These are phyloP conservation scores for Cymbopogon citratus DNA, from an alignment of 176 grass and related monocot species.

Conservation along the genomic window DNA sequence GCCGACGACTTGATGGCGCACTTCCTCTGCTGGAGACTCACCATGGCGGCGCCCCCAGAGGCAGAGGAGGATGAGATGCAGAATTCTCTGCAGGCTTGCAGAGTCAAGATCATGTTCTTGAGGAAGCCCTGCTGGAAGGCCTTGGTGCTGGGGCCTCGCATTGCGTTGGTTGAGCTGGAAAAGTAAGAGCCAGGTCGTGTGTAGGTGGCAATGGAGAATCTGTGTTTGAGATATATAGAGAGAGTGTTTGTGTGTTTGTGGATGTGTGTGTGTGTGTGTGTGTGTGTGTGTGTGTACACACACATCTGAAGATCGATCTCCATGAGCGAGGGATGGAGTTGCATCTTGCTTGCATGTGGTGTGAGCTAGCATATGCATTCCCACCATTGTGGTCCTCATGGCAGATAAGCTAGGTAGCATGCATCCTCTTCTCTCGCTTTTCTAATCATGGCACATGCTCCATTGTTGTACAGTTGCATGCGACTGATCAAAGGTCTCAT, in stretches of 20 bases:
- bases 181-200: neutral
- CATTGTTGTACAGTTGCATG: neutral
- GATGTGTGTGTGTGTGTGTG: neutral
- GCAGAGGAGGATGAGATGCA: neutral
- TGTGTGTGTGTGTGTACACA: neutral
- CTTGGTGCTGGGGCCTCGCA: constrained; percentile 37
- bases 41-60: neutral
- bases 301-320: neutral
- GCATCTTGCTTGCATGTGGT: constrained; percentile 24
- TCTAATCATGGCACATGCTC: constrained; percentile 26
- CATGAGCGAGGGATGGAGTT: neutral
- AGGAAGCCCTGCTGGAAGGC: constrained; percentile 60
- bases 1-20: constrained; percentile 52
- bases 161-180: constrained; percentile 21
- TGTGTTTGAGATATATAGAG: neutral
- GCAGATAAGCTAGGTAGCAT: neutral
- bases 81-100: constrained; percentile 7
- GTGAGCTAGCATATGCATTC: constrained; percentile 42
- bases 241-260: neutral
- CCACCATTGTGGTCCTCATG: constrained; percentile 39
- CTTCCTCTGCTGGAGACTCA: constrained; percentile 43
- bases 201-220: neutral
- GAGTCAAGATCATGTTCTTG: constrained; percentile 46
- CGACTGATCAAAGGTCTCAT: neutral
- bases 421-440: constrained; percentile 14